A percentile compares a stretch with the other conserved stretches of the same genome.
phyloP scores from a whole-genome alignment of 176 grass and related monocot genomes.

The Oryza officinalis region DNA sequence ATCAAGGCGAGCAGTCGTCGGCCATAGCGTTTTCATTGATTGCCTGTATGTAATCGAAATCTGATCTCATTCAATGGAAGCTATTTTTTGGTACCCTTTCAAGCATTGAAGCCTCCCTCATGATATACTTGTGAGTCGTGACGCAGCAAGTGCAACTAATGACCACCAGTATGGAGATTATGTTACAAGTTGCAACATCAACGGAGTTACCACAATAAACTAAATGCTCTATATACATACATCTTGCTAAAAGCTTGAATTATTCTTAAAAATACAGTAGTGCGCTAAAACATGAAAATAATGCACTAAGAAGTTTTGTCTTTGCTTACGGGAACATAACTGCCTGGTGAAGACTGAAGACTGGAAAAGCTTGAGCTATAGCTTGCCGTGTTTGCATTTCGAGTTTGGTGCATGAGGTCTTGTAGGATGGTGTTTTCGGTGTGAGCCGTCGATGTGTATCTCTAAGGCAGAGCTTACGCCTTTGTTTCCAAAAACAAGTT shows the following conservation, averaged over 20 bases:
- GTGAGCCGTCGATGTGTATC: too few relatives aligned
- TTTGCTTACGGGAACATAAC: background rate
- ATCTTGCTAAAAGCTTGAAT: background rate
- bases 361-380: background rate
- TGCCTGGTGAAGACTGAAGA: background rate
- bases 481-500: background rate
- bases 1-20: slow-evolving; percentile 42
- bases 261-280: background rate
- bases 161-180: too few relatives aligned
- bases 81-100: slow-evolving; percentile 36
- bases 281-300: background rate
- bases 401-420: background rate
- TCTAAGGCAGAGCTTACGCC: too few relatives aligned
- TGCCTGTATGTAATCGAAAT: slow-evolving; percentile 60
- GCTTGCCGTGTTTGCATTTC: background rate
- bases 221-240: background rate
- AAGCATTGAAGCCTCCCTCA: background rate
- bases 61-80: slow-evolving; percentile 57
- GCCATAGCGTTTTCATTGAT: slow-evolving; percentile 47
- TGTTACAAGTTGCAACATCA: background rate
- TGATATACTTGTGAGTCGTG: background rate
- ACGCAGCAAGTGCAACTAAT: background rate
- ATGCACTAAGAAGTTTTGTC: background rate
- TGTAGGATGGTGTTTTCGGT: too few relatives aligned
- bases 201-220: background rate